Base-by-base conservation (phyloP, 768 basidiomycete species). In the Termitomyces sp. region DNA sequence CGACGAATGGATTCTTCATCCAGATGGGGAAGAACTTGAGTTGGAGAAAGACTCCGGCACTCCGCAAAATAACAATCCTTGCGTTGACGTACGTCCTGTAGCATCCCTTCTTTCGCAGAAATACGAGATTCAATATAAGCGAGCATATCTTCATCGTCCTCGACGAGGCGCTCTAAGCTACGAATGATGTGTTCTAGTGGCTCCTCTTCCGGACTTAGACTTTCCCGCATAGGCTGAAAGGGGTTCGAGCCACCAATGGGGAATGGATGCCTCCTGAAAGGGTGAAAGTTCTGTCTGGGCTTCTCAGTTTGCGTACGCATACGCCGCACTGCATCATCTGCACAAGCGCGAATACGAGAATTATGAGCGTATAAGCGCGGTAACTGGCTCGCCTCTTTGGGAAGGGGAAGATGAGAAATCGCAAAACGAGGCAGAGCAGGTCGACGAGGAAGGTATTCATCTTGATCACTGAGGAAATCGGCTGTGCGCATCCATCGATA, bases 111-210 rank as follows among this genome's bases (percentile, higher is more conserved):
- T 10, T 28, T 28, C 16, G 5, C 22, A 28, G 24, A 18, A n/a
- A 35, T 36, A n/a, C 38, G 35, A 38, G 51, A 52, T 18, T 33
- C 16, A 8, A 51, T 14, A 28, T 51, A 55, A n/a, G 51, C 26
- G 20, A 54, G 50, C 30, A 46, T 54, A 2, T 60, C 60, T 16
- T 57, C 52, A 10, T 61, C 56, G 3, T 57, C 50, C 20, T 52
- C 45, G 14, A 60, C 10, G 6, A 56, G 59, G 24, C 24, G 49
- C 28, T 56, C 51, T 8, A 60, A 8, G 38, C 26, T 20, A 2
- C 3, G 6, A 3, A 60, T 45, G 14, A 56, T n/a, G 18, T 32
- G 24, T 32, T 7, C 33, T 13, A 32, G 9, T 7, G 32, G 13
- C 6, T 32, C 20, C 14, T 22, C 48, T 8, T 28, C 51, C 10